phyloP scores from a whole-genome alignment of 2,329 filamentous ascomycete species.

The Domatiomyces globalis region DNA sequence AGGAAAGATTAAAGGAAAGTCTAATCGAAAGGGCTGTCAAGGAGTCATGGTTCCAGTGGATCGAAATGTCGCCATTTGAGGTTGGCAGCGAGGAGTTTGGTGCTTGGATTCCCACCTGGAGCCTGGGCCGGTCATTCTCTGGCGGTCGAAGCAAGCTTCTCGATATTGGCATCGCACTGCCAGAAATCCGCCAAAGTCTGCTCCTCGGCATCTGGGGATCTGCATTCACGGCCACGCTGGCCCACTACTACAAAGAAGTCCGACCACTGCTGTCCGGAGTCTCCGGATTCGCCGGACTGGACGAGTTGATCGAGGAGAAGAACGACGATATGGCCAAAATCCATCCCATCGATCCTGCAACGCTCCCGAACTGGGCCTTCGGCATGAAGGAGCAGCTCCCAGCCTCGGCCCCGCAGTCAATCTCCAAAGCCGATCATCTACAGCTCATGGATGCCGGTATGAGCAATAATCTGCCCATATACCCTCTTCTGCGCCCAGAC shows the following conservation, averaged over 20 bases:
- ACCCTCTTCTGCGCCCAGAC: slow-evolving; percentile 77
- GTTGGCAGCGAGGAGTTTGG: slow-evolving; percentile 87
- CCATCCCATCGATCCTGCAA: slow-evolving; percentile 84
- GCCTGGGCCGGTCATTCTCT: slow-evolving; percentile 69
- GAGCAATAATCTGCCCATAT: slow-evolving; percentile 95
- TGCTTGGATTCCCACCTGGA: slow-evolving; percentile 91
- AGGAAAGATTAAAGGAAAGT: slow-evolving; percentile 21
- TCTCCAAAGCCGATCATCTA: slow-evolving; percentile 57
- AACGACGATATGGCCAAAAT: slow-evolving; percentile 79
- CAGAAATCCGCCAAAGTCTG: slow-evolving; percentile 69
- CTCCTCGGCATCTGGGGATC: slow-evolving; percentile 93
- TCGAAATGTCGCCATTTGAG: slow-evolving; percentile 87
- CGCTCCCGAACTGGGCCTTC: slow-evolving; percentile 76
- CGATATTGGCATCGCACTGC: slow-evolving; percentile 54
- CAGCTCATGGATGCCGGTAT: slow-evolving; percentile 95
- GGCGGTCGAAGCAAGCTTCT: slow-evolving; percentile 52
- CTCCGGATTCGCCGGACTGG: slow-evolving; percentile 60
- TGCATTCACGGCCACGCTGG: slow-evolving; percentile 88
- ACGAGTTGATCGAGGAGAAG: slow-evolving; percentile 67
- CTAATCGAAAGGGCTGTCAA: slow-evolving; percentile 35
- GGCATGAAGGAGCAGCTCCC: slow-evolving; percentile 66
- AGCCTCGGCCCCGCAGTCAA: slow-evolving; percentile 59
- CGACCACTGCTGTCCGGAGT: slow-evolving; percentile 65
- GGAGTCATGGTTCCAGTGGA: slow-evolving; percentile 96
- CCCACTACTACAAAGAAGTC: slow-evolving; percentile 90